phyloP scores from a whole-genome alignment of 352 stramenopile genomes.

The Peronospora farinosa region DNA sequence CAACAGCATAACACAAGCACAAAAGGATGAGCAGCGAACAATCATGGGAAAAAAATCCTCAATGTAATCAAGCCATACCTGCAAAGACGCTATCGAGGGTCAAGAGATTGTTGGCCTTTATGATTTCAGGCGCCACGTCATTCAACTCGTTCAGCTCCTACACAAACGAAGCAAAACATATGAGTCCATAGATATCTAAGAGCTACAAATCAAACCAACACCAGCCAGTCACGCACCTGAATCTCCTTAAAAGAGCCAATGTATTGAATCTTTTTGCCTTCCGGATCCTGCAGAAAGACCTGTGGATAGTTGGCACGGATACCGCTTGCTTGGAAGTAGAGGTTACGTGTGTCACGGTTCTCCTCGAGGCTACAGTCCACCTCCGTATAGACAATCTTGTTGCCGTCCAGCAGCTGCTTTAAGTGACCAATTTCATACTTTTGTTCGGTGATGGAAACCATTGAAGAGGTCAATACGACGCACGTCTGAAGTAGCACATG shows the following conservation, averaged over 20 bases:
- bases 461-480: conserved; percentile 71
- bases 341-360: conserved; percentile 65
- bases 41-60: neutral
- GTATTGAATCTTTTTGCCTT: conserved; percentile 44
- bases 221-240: conserved; percentile 38
- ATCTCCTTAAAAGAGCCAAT: conserved; percentile 80
- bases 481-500: conserved; percentile 26
- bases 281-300: conserved; percentile 67
- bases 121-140: conserved; percentile 65
- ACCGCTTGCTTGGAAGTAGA: conserved; percentile 70
- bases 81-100: conserved; percentile 69
- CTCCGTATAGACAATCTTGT: conserved; percentile 64
- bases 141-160: conserved; percentile 82
- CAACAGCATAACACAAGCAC: conserved; percentile 18
- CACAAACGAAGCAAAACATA: neutral
- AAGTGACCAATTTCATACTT: conserved; percentile 71
- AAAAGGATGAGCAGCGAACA: conserved; percentile 15
- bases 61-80: conserved; percentile 26
- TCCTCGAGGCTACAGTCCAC: conserved; percentile 79
- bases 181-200: conserved; percentile 10
- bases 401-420: conserved; percentile 64
- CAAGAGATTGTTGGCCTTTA: conserved; percentile 71
- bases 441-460: conserved; percentile 68
- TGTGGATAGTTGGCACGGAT: conserved; percentile 84
- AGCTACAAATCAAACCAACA: neutral